Evolutionary conservation across 768 basidiomycete genomes (phyloP).

Genomic region (Tricholoma bakamatsutake): DNA sequence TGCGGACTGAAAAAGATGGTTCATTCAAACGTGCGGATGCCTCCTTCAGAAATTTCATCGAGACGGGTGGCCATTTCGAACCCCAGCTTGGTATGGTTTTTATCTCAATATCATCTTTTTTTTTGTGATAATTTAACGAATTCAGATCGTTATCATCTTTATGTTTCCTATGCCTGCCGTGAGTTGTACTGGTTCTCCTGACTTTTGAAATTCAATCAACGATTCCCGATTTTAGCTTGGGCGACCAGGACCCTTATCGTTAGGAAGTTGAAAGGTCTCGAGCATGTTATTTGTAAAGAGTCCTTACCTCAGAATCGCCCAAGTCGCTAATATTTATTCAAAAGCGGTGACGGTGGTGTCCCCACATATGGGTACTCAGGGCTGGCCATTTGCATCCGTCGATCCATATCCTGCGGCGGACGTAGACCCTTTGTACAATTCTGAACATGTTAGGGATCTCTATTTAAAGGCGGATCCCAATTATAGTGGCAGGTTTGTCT

Average conservation of each 20-base stretch:
- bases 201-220: slow-evolving; percentile 3
- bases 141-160: slow-evolving; percentile 85
- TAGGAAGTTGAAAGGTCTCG: slow-evolving; percentile 88
- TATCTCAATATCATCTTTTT: background rate
- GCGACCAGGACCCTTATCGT: slow-evolving; percentile 87
- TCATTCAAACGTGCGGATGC: slow-evolving; percentile 49
- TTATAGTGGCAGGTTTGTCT: slow-evolving; percentile 59
- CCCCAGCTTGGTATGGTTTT: slow-evolving; percentile 67
- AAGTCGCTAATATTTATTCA: slow-evolving; percentile 6
- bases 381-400: slow-evolving; percentile 81
- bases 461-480: slow-evolving; percentile 72
- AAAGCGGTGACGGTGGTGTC: slow-evolving; percentile 81
- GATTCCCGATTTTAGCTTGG: slow-evolving; percentile 56
- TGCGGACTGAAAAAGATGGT: slow-evolving; percentile 42
- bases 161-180: slow-evolving; percentile 86
- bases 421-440: slow-evolving; percentile 65
- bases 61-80: slow-evolving; percentile 53
- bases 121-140: background rate
- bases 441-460: slow-evolving; percentile 74
- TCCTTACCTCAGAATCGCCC: background rate
- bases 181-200: slow-evolving; percentile 19
- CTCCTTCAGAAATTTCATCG: slow-evolving; percentile 49
- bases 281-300: slow-evolving; percentile 68
- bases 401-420: slow-evolving; percentile 69
- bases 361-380: slow-evolving; percentile 75